Percentiles rank a stretch among this genome's conserved stretches.
Evolutionary conservation across 1,284 basidiomycete genomes (phyloP).

Genomic region (Somion occarium): DNA sequence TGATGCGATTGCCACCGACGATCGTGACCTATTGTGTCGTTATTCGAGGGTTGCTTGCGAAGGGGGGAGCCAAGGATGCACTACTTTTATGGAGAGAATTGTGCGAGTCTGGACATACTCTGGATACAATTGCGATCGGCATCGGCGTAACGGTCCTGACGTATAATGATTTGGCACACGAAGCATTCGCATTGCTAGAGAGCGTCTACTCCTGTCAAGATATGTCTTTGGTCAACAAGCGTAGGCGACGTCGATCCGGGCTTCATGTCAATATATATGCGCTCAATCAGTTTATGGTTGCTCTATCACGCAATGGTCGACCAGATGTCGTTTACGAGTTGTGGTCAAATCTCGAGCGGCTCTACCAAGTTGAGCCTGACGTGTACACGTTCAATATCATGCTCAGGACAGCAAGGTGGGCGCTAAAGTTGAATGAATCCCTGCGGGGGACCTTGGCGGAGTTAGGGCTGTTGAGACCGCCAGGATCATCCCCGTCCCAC

Average conservation of each 20-base stretch:
- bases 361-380: slow-evolving; percentile 55
- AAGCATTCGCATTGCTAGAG: slow-evolving; percentile 45
- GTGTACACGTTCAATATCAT: slow-evolving; percentile 51
- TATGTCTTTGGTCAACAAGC: background rate
- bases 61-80: slow-evolving; percentile 34
- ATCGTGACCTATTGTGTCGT: slow-evolving; percentile 43
- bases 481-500: background rate
- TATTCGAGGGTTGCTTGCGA: slow-evolving; percentile 46
- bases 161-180: slow-evolving; percentile 35
- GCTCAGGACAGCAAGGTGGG: slow-evolving; percentile 52
- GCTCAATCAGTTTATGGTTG: slow-evolving; percentile 52
- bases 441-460: slow-evolving; percentile 38
- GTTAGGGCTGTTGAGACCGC: slow-evolving; percentile 17
- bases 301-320: slow-evolving; percentile 42
- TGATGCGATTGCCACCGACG: slow-evolving; percentile 20
- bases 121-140: slow-evolving; percentile 47
- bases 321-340: slow-evolving; percentile 58
- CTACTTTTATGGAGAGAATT: slow-evolving; percentile 42
- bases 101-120: slow-evolving; percentile 25
- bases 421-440: slow-evolving; percentile 44
- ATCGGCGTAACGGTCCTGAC: slow-evolving; percentile 49
- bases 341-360: slow-evolving; percentile 50
- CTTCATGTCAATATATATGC: slow-evolving; percentile 25
- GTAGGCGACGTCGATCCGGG: background rate
- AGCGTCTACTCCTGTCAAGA: slow-evolving; percentile 31